Evolutionary conservation across 169 alveolate genomes (phyloP), one percentile per base, ranked within the genome.

Genomic region (Besnoitia besnoiti): DNA sequence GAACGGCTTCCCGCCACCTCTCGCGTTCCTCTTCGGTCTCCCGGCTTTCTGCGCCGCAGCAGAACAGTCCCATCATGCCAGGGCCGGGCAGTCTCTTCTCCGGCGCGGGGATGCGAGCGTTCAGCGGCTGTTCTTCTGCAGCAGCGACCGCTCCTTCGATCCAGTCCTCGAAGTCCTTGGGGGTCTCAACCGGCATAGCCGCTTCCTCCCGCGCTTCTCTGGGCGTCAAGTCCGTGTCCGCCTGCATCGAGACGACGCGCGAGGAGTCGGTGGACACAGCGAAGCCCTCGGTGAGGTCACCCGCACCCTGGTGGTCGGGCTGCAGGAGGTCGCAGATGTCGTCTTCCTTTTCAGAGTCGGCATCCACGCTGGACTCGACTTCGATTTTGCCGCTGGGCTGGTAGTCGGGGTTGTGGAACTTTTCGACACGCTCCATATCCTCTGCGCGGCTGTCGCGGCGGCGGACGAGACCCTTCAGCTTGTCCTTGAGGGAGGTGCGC

Each of bases 361-460:
- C 61, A 10, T 67, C 80, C 14, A 30, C 33, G 87, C 40, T 37
- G 82, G 39, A n/a, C 82, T 10, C 82, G 46, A 73, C 16, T 2
- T n/a, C 82, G 46, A 37, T 35, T 37, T 73, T 37, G 46, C n/a
- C 44, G 14, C 47, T n/a, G 39, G 82, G 82, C 82, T 73, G 16
- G 46, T 73, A 73, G 82, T 73, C 82, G 39, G 82, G 82, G 82
- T 73, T 73, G 46, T 73, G 82, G 21, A 73, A n/a, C 47, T 37
- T 39, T 37, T 73, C 82, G 44, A 73, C 82, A 30, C 82, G 82
- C 82, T 73, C 82, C 82, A 73, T 35, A 19, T 73, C 82, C 24
- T 73, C 82, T 10, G 82, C 82, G 47, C 82, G 82, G 21, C 10
- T 14, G 82, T 73, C 44, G 27, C 82, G 82, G 39, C 82, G 82